Base-by-base conservation (phyloP, 805 yeast species). In the Hanseniaspora thailandica region DNA sequence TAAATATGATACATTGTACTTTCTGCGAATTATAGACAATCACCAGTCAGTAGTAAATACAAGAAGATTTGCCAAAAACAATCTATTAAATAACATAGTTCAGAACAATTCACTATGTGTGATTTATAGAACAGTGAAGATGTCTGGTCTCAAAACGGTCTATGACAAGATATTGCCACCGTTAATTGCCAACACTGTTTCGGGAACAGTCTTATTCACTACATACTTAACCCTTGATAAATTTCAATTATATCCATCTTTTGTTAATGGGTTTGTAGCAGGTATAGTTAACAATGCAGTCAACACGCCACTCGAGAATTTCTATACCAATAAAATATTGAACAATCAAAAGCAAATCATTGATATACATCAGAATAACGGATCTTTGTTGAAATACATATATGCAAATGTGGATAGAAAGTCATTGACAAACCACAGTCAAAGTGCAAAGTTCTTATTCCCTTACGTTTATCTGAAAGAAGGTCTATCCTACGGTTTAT, bases 271-370 rank as follows among this genome's bases (percentile, higher is more conserved):
- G 0, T 79, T 82, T 54, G 58, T 86, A 0, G 96, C 96, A 0
- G 97, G 97, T 1, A 79, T 82, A 0, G 79, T 81, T 23, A 96
- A 93, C 60, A 84, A 95, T n/a, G 68, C 86, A 17, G 89, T 86
- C 0, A 95, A 96, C 1, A 90, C 96, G 1, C 97, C 97, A 0
- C 73, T 90, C 4, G 97, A 90, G 67, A 96, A 97, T 7, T 79
- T 90, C 3, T 84, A 83, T 62, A 78, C 95, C 1, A 73, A 97
- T 58, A 85, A 89, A 58, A 75, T 81, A 1, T 12, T 46, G 10
- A 22, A 40, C 23, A 41, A 48, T 20, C 82, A 86, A 5, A 77
- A 83, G 10, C 95, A 87, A 58, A 68, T 89, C 51, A 66, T 86
- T 15, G 74, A 76, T 50, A 84, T 87, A 6, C 59, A 62, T 22